Evolutionary conservation across 495 filamentous ascomycete species (phyloP), one percentile per base, ranked within the genome.

Genomic region (Aspergillus campestris): DNA sequence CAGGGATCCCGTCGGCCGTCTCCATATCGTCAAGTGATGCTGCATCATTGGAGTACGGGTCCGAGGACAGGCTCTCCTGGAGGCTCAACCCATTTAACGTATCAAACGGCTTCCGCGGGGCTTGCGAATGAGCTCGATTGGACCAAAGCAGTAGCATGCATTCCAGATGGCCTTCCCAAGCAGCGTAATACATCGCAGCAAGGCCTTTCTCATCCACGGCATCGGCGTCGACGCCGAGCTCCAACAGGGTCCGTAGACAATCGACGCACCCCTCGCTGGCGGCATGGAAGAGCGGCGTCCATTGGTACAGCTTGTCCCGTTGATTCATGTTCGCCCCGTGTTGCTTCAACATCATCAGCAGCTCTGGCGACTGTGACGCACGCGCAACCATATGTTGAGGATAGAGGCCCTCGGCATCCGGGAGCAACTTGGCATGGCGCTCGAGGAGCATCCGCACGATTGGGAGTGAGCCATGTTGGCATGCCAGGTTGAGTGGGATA

Each of bases 361-460:
- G 73, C 34, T 84, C 71, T 5, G 87, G 85, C 1, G 79, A 86
- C 53, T 86, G 81, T 5, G 89, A 89, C 38, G 90, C 94, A 27
- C 92, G 79, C 11, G 94, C 94, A 8, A 97, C 91, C 45, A 96
- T 81, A 65, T 98, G 92, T 57, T 98, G 92, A n/a, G 92, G 92
- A 61, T 87, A 97, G 6, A 98, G 75, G 1, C 92, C 92, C 69
- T 97, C 94, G 1, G 92, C 94, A 65, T 98, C 92, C 8, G 92
- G 82, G 8, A 95, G 69, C 43, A 98, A 77, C 40, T 71, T 67
- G 9, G 91, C 88, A 6, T 80, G 77, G 41, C 84, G 77, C 56
- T 88, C 80, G 24, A 98, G 75, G 4, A 98, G 76, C 44, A 94
- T 75, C 55, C 86, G 78, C 14, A 90, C 88, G 48, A 94, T 94